phyloP scores from a whole-genome alignment of 345 rosid genomes.

The Pugionium cornutum region DNA sequence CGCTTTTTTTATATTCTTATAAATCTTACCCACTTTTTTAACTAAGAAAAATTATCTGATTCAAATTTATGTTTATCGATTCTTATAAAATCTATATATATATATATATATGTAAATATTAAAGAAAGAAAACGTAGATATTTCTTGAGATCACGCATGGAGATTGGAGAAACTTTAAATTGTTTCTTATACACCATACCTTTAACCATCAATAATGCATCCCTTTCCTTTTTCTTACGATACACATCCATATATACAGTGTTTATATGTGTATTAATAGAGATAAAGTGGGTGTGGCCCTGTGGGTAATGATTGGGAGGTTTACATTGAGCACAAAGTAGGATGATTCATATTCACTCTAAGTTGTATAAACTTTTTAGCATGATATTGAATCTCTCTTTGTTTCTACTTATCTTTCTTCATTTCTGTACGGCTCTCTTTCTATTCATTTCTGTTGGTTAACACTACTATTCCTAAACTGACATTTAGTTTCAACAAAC shows the following conservation, averaged over 20 bases:
- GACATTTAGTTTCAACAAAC: slow-evolving; percentile 24
- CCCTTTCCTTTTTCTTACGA: slow-evolving; percentile 29
- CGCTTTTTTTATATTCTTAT: neutral
- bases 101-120: slow-evolving; percentile 14
- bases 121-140: slow-evolving; percentile 11
- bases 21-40: slow-evolving; percentile 1
- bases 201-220: slow-evolving; percentile 35
- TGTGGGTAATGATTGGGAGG: slow-evolving; percentile 38
- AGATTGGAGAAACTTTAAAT: slow-evolving; percentile 20
- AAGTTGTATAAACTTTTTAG: slow-evolving; percentile 25
- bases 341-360: slow-evolving; percentile 38
- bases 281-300: slow-evolving; percentile 21
- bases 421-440: slow-evolving; percentile 38
- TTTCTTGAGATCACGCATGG: slow-evolving; percentile 30
- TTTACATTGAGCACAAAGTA: slow-evolving; percentile 36
- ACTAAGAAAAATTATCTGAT: neutral
- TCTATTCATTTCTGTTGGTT: neutral
- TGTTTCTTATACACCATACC: slow-evolving; percentile 39
- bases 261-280: neutral
- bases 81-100: no score
- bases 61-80: neutral
- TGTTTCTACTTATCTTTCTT: slow-evolving; percentile 27
- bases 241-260: slow-evolving; percentile 32
- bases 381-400: slow-evolving; percentile 27
- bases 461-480: slow-evolving; percentile 38